Base-by-base conservation (phyloP, 371 early-diverging fungal genomes). In the Lichtheimia ornata region DNA sequence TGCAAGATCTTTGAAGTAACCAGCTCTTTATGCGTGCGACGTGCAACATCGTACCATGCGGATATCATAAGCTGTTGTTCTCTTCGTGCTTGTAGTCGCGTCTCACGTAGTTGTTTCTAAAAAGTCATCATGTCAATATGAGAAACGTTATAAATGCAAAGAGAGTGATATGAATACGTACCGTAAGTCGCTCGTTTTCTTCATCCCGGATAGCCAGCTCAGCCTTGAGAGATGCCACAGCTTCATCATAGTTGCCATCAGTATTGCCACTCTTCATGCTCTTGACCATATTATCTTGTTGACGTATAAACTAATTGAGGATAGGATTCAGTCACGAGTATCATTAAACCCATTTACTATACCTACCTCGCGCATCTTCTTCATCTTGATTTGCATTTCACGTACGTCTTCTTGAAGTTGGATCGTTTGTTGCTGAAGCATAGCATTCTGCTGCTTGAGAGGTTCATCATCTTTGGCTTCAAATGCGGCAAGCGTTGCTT, bases 11-110 rank as follows among this genome's bases (percentile, higher is more conserved):
- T 81, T 70, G 64, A 79, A 66, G 60, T 81, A 56, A 55, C 79
- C 45, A 67, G 76, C 55, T 60, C 83, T 74, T 58, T 81, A 20
- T 81, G 65, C 62, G 76, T 61, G 70, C 80, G 82, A 51, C 77
- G 70, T 1, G 76, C 82, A 24, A 87, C 56, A 59, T 88, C 86
- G 62, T 88, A 83, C 91, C 91, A 92, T 30, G 94, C 93, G 13
- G 91, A 87, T 22, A 87, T 72, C 61, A 95, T 86, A 57, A 91
- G 64, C 57, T 72, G 77, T 62, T 89, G 88, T 59, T 95, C 95
- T 53, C 90, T 84, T 41, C 75, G 85, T 47, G 67, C 73, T 73
- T 73, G 84, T 30, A 65, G 72, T 54, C 73, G 84, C 40, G 82
- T 66, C 64, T 90, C 91, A 53, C 83, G 77, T 44, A 81, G 56